Percentiles rank a stretch among this genome's conserved stretches.
Evolutionary conservation across 371 early-diverging fungal genomes (phyloP).

Genomic region (Mucor irregularis): DNA sequence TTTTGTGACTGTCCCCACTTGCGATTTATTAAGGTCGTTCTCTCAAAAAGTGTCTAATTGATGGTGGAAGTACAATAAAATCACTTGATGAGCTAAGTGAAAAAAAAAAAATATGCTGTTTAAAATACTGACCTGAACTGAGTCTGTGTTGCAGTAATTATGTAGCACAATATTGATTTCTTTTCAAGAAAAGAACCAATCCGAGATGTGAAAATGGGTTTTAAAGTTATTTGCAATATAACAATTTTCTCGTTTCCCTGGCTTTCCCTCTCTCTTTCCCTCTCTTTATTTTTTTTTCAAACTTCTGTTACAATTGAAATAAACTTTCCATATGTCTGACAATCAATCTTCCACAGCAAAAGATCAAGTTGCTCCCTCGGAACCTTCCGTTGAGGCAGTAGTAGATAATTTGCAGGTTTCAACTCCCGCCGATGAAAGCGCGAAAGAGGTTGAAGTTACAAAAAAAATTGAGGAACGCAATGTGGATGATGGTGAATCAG

Average conservation of each 20-base stretch:
- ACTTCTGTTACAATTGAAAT: neutral
- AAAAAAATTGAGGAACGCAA: constrained; percentile 4
- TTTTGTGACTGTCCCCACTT: too few relatives aligned
- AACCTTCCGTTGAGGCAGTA: neutral
- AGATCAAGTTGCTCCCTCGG: neutral
- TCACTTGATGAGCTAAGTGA: too few relatives aligned
- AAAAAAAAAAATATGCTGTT: too few relatives aligned
- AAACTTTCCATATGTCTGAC: neutral
- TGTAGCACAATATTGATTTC: constrained; percentile 14
- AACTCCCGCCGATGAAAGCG: constrained; percentile 2
- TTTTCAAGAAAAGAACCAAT: constrained; percentile 9
- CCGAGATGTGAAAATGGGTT: neutral
- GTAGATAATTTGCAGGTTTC: constrained; percentile 14
- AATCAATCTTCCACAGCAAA: neutral
- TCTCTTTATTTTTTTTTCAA: neutral
- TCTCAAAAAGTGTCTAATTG: too few relatives aligned
- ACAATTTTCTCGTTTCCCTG: too few relatives aligned
- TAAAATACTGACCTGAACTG: too few relatives aligned
- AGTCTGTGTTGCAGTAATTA: constrained; percentile 1
- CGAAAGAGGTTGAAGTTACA: neutral
- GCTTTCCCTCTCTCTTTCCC: neutral
- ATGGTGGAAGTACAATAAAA: too few relatives aligned
- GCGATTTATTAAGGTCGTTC: too few relatives aligned
- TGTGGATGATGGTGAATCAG: constrained; percentile 2
- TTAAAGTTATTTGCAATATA: constrained; percentile 10